Base-by-base conservation (phyloP, 1,284 basidiomycete species). In the Quambalaria eucalypti region DNA sequence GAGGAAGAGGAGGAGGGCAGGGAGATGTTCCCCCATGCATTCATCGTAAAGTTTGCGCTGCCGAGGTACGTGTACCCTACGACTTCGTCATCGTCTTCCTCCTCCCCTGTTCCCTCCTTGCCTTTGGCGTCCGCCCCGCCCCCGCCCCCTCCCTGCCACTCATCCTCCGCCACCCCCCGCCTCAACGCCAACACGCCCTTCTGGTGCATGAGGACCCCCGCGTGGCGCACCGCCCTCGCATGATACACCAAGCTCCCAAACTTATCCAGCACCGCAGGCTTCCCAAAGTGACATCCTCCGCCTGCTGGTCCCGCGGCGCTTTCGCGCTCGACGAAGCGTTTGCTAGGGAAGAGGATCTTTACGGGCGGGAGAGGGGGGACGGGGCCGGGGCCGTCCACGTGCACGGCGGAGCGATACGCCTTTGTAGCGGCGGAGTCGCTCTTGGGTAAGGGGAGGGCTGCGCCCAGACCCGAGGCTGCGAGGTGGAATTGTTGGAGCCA, bases 401-500 rank as follows among this genome's bases (percentile, higher is more conserved):
- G n/a, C n/a, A n/a, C n/a, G n/a, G n/a, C n/a, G n/a, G n/a, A n/a
- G n/a, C n/a, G n/a, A n/a, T n/a, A n/a, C n/a, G n/a, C n/a, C n/a
- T n/a, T n/a, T n/a, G n/a, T n/a, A n/a, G n/a, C n/a, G n/a, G n/a
- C n/a, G n/a, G n/a, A n/a, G n/a, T n/a, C n/a, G n/a, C n/a, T n/a
- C n/a, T n/a, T n/a, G 10, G 36, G 36, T 39, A 39, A 12, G 36
- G 36, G 36, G 10, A 39, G 36, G 4, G 16, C 36, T 39, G 36
- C 36, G 36, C 36, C 36, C n/a, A n/a, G n/a, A n/a, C n/a, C n/a
- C 1, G 59, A 54, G 0, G 69, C 65, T 0, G 73, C 42, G 19
- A 69, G 4, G 52, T 71, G 65, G 39, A 74, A 71, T 26, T 73
- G 68, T 49, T 73, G 66, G 4, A 74, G 51, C 72, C 72, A 74